phyloP scores from a whole-genome alignment of 495 filamentous ascomycete species.

The Aspergillus nanangensis region DNA sequence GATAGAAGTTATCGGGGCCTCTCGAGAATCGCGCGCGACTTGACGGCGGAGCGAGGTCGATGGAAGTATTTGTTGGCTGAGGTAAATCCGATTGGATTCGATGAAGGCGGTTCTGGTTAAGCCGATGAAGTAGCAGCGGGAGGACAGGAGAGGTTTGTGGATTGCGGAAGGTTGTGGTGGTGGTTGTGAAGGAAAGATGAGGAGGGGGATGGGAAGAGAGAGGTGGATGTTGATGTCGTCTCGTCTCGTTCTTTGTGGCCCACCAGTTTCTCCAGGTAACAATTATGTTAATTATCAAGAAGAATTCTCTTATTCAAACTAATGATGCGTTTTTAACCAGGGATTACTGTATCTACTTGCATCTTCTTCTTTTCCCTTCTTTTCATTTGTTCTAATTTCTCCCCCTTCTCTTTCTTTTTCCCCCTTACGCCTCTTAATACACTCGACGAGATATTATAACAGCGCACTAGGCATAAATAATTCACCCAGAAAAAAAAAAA shows the following conservation, averaged over 20 bases:
- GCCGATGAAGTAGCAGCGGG: not conserved
- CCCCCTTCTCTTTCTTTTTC: no score
- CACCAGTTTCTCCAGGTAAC: not conserved
- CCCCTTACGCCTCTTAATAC: no score
- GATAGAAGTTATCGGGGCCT: constrained; percentile 1
- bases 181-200: not conserved
- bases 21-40: constrained; percentile 7
- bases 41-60: constrained; percentile 9
- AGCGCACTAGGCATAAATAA: no score
- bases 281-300: no score
- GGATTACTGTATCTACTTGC: no score
- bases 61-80: not conserved
- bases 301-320: no score
- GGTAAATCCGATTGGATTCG: not conserved
- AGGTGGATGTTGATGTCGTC: not conserved
- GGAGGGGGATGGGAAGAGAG: not conserved
- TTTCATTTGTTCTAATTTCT: no score
- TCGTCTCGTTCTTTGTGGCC: not conserved
- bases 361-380: no score
- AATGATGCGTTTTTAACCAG: no score
- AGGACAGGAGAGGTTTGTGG: not conserved
- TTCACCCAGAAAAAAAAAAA: no score
- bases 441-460: no score
- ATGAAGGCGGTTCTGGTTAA: no score
- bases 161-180: not conserved